A percentile compares a stretch with the other conserved stretches of the same genome.
Evolutionary conservation across 2,329 filamentous ascomycete species (phyloP).

Genomic region (Aspergillus versicolor): DNA sequence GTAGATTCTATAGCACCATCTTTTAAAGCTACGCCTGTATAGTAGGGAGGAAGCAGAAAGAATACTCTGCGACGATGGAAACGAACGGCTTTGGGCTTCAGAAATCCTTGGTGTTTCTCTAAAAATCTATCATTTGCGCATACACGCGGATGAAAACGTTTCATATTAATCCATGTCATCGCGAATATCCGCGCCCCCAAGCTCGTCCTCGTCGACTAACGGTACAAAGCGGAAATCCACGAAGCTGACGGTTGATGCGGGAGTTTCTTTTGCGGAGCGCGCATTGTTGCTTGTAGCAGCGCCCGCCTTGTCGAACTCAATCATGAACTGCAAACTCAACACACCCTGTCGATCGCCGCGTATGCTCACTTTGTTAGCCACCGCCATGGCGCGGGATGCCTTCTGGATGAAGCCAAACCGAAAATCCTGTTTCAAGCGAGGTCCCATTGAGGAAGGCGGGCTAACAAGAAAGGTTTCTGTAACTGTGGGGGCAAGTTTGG

Average conservation of each 20-base stretch:
- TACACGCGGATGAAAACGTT: neutral
- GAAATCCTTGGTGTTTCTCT: neutral
- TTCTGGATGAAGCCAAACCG: conserved; percentile 84
- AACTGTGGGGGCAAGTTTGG: conserved; percentile 43
- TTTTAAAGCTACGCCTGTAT: neutral
- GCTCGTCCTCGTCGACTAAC: conserved; percentile 42
- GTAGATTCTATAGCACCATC: too few relatives aligned
- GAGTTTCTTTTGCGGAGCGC: conserved; percentile 20
- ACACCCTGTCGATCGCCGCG: conserved; percentile 86
- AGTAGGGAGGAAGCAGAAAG: neutral
- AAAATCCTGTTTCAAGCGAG: conserved; percentile 73
- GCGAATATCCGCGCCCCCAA: conserved; percentile 16
- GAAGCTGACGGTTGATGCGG: conserved; percentile 40
- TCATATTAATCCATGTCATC: conserved; percentile 2
- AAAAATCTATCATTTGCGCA: neutral
- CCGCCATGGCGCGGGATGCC: conserved; percentile 86
- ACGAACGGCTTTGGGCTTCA: neutral
- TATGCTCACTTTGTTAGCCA: conserved; percentile 88
- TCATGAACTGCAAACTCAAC: conserved; percentile 92
- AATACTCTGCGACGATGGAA: neutral
- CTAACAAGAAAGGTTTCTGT: conserved; percentile 55
- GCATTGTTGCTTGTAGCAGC: conserved; percentile 21
- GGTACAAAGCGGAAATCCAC: conserved; percentile 50
- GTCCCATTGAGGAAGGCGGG: conserved; percentile 56
- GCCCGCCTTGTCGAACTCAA: conserved; percentile 70